phyloP scores from a whole-genome alignment of 1,284 basidiomycete genomes.

The Taiwanofungus camphoratus region DNA sequence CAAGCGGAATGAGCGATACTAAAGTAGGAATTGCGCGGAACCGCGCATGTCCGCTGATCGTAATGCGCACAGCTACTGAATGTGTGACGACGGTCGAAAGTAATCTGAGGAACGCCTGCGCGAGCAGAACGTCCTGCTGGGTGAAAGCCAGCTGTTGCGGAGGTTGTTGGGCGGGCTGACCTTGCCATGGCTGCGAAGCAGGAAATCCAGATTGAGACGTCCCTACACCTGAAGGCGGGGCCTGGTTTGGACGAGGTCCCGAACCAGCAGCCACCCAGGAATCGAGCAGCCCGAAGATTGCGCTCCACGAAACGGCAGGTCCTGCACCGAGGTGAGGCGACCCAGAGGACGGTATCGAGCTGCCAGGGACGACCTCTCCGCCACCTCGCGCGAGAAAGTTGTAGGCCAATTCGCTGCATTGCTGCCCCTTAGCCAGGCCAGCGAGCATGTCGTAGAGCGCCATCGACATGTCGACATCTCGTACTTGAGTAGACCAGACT shows the following conservation, averaged over 20 bases:
- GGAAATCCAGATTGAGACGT: slow-evolving; percentile 23
- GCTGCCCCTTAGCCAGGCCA: slow-evolving; percentile 80
- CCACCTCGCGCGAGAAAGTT: slow-evolving; percentile 75
- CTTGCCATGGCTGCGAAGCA: slow-evolving; percentile 26
- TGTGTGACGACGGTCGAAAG: slow-evolving; percentile 75
- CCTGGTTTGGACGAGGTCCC: slow-evolving; percentile 22
- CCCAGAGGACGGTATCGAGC: slow-evolving; percentile 28
- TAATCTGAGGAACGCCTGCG: slow-evolving; percentile 78
- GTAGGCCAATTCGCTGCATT: slow-evolving; percentile 80
- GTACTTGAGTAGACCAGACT: slow-evolving; percentile 75
- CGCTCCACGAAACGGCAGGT: slow-evolving; percentile 40
- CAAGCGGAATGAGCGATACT: slow-evolving; percentile 73
- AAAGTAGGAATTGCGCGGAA: slow-evolving; percentile 78
- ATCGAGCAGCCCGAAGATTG: slow-evolving; percentile 48
- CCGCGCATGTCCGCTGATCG: slow-evolving; percentile 74
- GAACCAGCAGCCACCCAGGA: slow-evolving; percentile 39
- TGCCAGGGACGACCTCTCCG: slow-evolving; percentile 58
- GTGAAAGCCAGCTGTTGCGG: slow-evolving; percentile 39
- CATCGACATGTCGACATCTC: slow-evolving; percentile 67
- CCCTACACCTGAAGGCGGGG: slow-evolving; percentile 29
- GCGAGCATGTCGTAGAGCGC: slow-evolving; percentile 86
- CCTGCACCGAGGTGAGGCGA: slow-evolving; percentile 25
- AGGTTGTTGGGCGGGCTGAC: slow-evolving; percentile 32
- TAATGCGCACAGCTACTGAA: slow-evolving; percentile 75
- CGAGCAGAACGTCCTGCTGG: slow-evolving; percentile 75